Percentiles rank a stretch among this genome's conserved stretches.
phyloP scores from a whole-genome alignment of 805 yeast genomes.

The Saturnispora sanitii region DNA sequence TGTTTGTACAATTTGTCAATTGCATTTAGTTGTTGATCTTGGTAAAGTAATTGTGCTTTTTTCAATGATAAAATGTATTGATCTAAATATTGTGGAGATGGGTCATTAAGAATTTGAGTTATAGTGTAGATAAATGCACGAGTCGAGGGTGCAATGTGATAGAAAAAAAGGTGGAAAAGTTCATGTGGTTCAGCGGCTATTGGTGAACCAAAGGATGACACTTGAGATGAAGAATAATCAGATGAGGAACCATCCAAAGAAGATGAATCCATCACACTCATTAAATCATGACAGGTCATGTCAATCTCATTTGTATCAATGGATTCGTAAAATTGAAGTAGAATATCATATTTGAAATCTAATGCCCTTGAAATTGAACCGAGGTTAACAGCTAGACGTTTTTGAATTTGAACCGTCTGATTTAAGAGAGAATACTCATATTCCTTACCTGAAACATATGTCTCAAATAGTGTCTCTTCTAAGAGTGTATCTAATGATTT shows the following conservation, averaged over 20 bases:
- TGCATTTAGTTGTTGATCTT: constrained; percentile 46
- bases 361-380: constrained; percentile 63
- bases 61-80: constrained; percentile 39
- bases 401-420: constrained; percentile 41
- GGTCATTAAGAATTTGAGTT: constrained; percentile 46
- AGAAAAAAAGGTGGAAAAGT: constrained; percentile 56
- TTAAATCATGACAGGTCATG: constrained; percentile 35
- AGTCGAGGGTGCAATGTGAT: constrained; percentile 63
- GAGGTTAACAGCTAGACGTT: constrained; percentile 43
- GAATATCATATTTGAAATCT: constrained; percentile 52
- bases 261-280: constrained; percentile 55
- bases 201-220: constrained; percentile 15
- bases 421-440: constrained; percentile 37
- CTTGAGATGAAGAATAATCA: constrained; percentile 40
- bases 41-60: constrained; percentile 46
- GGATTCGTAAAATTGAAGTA: constrained; percentile 17
- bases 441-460: constrained; percentile 45
- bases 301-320: constrained; percentile 24
- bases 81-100: too few relatives aligned
- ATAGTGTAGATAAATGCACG: constrained; percentile 57
- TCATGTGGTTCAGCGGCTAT: constrained; percentile 29
- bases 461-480: constrained; percentile 56
- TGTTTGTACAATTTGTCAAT: constrained; percentile 49
- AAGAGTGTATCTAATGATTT: constrained; percentile 31
- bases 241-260: constrained; percentile 49